Percentiles rank a stretch among this genome's conserved stretches.
Evolutionary conservation across 2,329 filamentous ascomycete genomes (phyloP).

Genomic region (Pseudocercospora macadamiae): DNA sequence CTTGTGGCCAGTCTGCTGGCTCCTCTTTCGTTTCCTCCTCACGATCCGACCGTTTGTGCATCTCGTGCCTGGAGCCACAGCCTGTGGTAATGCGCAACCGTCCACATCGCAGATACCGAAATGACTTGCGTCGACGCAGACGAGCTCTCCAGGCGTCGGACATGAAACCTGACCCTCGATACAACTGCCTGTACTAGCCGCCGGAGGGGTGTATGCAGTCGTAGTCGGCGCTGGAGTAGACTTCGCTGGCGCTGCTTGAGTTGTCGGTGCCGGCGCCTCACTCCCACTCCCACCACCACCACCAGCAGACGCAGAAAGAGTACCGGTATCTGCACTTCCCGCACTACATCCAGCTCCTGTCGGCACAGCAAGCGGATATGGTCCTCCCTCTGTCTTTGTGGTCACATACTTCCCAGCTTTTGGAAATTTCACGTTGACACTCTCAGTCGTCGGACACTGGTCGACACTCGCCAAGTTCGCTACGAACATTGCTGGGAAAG

Average conservation of each 20-base stretch:
- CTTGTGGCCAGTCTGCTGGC: too few relatives aligned
- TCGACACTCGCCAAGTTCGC: constrained; percentile 65
- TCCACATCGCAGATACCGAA: constrained; percentile 51
- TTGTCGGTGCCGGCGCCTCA: constrained; percentile 5
- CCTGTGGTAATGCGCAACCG: constrained; percentile 45
- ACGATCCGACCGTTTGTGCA: constrained; percentile 44
- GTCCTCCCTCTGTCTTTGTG: constrained; percentile 31
- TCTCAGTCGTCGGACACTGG: constrained; percentile 58
- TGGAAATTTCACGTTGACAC: constrained; percentile 66
- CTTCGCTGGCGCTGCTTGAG: background rate
- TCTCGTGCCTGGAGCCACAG: constrained; percentile 46
- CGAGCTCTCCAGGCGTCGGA: constrained; percentile 44
- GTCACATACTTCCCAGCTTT: constrained; percentile 65
- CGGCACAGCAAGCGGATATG: constrained; percentile 30
- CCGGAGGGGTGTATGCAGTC: constrained; percentile 1
- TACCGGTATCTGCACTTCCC: background rate
- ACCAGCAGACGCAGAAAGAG: background rate
- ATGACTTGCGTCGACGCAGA: constrained; percentile 47
- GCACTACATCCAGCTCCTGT: constrained; percentile 25
- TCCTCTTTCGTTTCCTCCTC: constrained; percentile 15
- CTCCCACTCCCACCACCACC: constrained; percentile 6
- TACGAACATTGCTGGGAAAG: constrained; percentile 74
- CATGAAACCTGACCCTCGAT: constrained; percentile 38
- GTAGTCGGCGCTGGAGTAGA: background rate
- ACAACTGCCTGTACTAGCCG: constrained; percentile 23